phyloP scores from a whole-genome alignment of 129 eudicot genomes.

The Gnaphalium uliginosum region DNA sequence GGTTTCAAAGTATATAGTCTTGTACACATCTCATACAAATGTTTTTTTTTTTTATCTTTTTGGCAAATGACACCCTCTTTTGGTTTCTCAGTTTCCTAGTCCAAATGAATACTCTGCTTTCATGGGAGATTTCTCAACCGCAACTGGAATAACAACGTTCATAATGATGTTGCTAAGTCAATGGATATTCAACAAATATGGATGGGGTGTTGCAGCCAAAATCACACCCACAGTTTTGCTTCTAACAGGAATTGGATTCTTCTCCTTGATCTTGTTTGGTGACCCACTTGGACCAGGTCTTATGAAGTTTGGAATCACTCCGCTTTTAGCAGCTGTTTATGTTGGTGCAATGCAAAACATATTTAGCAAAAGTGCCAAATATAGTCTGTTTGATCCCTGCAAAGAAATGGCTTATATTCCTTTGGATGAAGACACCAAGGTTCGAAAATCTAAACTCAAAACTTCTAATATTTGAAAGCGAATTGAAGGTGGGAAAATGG shows the following conservation, averaged over 20 bases:
- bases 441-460: conserved; percentile 27
- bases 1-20: neutral
- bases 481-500: neutral
- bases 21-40: too few relatives aligned
- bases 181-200: conserved; percentile 89
- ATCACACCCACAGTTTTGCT: conserved; percentile 94
- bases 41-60: too few relatives aligned
- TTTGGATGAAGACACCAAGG: conserved; percentile 98
- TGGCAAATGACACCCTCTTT: neutral
- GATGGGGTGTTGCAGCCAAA: conserved; percentile 98
- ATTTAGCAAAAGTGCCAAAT: conserved; percentile 97
- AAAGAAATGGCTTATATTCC: conserved; percentile 99
- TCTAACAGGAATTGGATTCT: conserved; percentile 89
- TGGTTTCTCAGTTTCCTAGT: conserved; percentile 74
- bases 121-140: conserved; percentile 99
- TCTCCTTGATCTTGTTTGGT: conserved; percentile 84
- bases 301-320: conserved; percentile 77
- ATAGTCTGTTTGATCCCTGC: conserved; percentile 98
- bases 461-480: too few relatives aligned
- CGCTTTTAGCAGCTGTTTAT: conserved; percentile 95
- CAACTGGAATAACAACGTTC: conserved; percentile 94
- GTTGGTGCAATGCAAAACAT: conserved; percentile 98
- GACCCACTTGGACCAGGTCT: conserved; percentile 77
- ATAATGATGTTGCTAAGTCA: conserved; percentile 96
- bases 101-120: conserved; percentile 96